A percentile compares a stretch with the other conserved stretches of the same genome.
Evolutionary conservation across 2,329 filamentous ascomycete species (phyloP).

Genomic region (Colletotrichum acutatum): DNA sequence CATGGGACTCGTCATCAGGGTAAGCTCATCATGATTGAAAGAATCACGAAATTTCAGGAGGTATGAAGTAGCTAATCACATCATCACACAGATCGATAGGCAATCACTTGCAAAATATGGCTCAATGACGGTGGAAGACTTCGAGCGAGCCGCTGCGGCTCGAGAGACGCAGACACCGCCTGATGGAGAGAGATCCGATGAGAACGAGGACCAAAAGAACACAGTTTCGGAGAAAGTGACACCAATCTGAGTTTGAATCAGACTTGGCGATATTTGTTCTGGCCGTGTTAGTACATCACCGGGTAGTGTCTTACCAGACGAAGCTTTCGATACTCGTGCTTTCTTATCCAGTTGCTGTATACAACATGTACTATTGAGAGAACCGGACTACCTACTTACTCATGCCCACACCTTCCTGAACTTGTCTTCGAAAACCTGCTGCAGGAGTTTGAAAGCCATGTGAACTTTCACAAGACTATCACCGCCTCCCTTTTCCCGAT

Average conservation of each 20-base stretch:
- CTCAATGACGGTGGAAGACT: background rate
- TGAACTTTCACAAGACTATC: constrained; percentile 65
- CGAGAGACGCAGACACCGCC: background rate
- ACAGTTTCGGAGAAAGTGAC: background rate
- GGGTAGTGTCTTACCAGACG: too few relatives aligned
- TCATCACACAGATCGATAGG: background rate
- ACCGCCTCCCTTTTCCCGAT: constrained; percentile 47
- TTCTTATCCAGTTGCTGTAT: too few relatives aligned
- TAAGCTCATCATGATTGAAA: background rate
- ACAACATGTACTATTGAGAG: too few relatives aligned
- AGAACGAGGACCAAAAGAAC: background rate
- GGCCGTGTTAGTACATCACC: too few relatives aligned
- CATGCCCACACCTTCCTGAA: constrained; percentile 72
- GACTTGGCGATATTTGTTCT: background rate
- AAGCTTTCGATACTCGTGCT: too few relatives aligned
- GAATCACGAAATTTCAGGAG: background rate
- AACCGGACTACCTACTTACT: background rate
- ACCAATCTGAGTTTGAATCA: background rate
- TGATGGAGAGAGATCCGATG: background rate
- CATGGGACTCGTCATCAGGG: constrained; percentile 33
- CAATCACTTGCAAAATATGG: constrained; percentile 8
- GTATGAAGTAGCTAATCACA: background rate
- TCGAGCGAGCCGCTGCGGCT: background rate
- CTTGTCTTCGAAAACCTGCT: constrained; percentile 71
- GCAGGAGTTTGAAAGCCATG: constrained; percentile 67